Evolutionary conservation across 768 basidiomycete species (phyloP).

Genomic region (Mycena metata): DNA sequence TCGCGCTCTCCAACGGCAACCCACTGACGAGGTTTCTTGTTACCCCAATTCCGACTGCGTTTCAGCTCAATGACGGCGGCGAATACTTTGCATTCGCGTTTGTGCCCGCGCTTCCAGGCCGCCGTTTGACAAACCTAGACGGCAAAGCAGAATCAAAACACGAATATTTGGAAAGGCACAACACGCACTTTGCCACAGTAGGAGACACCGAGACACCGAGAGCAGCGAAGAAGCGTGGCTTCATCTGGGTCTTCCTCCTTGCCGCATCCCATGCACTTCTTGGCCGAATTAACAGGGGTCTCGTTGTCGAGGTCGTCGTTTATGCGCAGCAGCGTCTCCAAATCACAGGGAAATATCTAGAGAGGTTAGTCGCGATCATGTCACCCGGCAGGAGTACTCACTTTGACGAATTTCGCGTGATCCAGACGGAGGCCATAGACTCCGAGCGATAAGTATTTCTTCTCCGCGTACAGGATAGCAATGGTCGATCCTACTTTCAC

Average conservation of each 20-base stretch:
- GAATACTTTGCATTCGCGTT: constrained; percentile 38
- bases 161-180: not conserved
- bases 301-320: constrained; percentile 37
- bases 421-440: constrained; percentile 26
- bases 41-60: constrained; percentile 32
- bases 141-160: too few relatives aligned
- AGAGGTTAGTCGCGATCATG: not conserved
- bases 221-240: constrained; percentile 27
- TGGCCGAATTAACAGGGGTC: constrained; percentile 11
- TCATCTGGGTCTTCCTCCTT: constrained; percentile 24
- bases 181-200: constrained; percentile 32
- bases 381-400: not conserved
- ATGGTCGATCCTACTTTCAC: constrained; percentile 31
- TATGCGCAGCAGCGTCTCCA: constrained; percentile 34
- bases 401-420: constrained; percentile 35
- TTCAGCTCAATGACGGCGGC: constrained; percentile 30
- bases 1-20: constrained; percentile 28
- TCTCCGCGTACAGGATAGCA: constrained; percentile 36
- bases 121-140: constrained; percentile 35
- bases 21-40: constrained; percentile 23
- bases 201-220: constrained; percentile 25
- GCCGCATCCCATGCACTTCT: constrained; percentile 34
- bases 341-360: constrained; percentile 35
- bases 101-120: constrained; percentile 36
- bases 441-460: constrained; percentile 14